Evolutionary conservation across 2,329 filamentous ascomycete species (phyloP), one percentile per base, ranked within the genome.

Genomic region (Gremmenia infestans): DNA sequence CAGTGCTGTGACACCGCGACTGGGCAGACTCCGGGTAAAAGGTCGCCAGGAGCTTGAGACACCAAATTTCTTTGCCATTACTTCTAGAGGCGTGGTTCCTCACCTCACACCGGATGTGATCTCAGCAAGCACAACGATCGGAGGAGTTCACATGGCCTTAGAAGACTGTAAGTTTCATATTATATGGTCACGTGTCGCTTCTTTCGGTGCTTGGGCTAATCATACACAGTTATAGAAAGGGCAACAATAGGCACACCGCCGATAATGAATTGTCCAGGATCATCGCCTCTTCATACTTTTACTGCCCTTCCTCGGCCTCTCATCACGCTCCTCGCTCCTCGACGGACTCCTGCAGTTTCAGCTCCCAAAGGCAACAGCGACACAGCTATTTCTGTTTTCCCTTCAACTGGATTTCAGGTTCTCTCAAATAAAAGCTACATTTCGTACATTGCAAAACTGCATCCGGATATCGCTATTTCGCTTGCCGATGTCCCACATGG

Each of bases 71-170:
- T 76, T 96, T 56, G 86, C 84, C 50, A 78, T 88, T 62, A 88
- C 89, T 3, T 97, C 94, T 36, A 82, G 94, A 66, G 94, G 94
- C 22, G 83, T 82, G 1, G 77, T 97, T 37, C 91, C 94, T 51
- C 94, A 99, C 74, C 74, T 99, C 61, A 89, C 92, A 3, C 92
- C 91, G 40, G 94, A 99, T 75, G 88, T 88, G 59, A 77, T 94
- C 62, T 71, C 74, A 42, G 85, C 83, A 54, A 78, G 87, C 65
- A 85, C 86, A 1, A 70, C 80, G 5, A 77, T 95, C 57, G 76
- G 77, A 28, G 88, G 88, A 25, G 78, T 89, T 3, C 96, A 96
- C 69, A 77, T 94, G 67, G 89, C 88, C 0, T 75, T 97, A 28
- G 94, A 99, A 77, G 94, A 99, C 72, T 97, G 94, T 97, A 79